Percentiles rank a stretch among this genome's conserved stretches.
phyloP scores from a whole-genome alignment of 192 early-diverging fungal species.

The Rhizophagus clarus region DNA sequence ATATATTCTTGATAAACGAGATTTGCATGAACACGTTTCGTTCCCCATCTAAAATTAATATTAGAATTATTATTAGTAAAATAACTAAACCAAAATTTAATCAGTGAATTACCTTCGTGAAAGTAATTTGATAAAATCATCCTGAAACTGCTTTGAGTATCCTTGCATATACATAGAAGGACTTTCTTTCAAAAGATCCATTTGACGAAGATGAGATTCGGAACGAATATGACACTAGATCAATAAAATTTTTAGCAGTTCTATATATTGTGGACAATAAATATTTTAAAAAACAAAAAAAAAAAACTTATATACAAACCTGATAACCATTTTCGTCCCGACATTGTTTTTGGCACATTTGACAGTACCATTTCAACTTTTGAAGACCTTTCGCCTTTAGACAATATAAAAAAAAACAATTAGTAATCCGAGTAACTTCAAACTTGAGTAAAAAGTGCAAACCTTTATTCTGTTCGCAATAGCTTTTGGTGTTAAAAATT shows the following conservation, averaged over 20 bases:
- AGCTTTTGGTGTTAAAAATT: constrained; percentile 72
- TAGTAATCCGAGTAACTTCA: not conserved
- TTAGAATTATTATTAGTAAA: not conserved
- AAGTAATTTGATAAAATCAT: constrained; percentile 82
- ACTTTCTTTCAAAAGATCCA: constrained; percentile 74
- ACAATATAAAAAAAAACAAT: not conserved
- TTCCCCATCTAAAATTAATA: constrained; percentile 61
- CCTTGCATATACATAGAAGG: constrained; percentile 36
- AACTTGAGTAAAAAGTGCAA: not conserved
- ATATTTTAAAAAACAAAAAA: not conserved
- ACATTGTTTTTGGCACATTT: constrained; percentile 80
- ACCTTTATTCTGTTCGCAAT: constrained; percentile 76
- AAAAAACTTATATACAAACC: not conserved
- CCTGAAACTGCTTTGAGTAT: constrained; percentile 82
- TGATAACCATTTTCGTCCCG: constrained; percentile 89
- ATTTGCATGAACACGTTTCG: constrained; percentile 86
- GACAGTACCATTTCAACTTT: constrained; percentile 83
- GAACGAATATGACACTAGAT: constrained; percentile 47
- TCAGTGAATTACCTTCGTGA: constrained; percentile 57
- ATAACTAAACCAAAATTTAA: not conserved
- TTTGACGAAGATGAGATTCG: constrained; percentile 80
- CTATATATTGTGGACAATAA: not conserved
- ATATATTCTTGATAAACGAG: constrained; percentile 98
- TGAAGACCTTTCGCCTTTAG: constrained; percentile 73
- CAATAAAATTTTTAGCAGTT: not conserved